Percentiles rank a stretch among this genome's conserved stretches.
These are phyloP conservation scores for Cystobasidium slooffiae DNA, from an alignment of 1,284 basidiomycete species.

Conservation along the genomic window DNA sequence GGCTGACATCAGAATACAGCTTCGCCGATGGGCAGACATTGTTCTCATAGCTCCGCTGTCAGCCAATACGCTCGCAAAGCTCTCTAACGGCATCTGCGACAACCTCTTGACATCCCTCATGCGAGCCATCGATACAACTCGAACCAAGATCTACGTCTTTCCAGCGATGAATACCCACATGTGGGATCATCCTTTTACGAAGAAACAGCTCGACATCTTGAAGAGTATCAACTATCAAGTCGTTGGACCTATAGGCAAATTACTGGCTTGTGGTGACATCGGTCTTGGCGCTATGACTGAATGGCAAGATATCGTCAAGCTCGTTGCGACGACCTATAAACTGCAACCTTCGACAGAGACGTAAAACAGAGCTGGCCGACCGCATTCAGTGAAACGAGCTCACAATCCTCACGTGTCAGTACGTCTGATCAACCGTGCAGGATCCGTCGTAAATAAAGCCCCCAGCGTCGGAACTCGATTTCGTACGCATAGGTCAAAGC, in stretches of 20 bases:
- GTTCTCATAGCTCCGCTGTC: constrained; percentile 93
- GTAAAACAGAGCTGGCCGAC: too few species aligned
- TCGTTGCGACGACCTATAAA: constrained; percentile 48
- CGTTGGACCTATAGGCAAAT: constrained; percentile 82
- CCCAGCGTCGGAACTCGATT: too few species aligned
- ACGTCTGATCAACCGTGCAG: too few species aligned
- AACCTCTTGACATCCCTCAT: constrained; percentile 88
- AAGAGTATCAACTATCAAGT: constrained; percentile 73
- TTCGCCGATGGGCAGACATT: constrained; percentile 93
- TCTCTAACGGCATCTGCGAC: constrained; percentile 85
- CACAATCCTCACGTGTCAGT: too few species aligned
- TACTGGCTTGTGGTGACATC: constrained; percentile 87
- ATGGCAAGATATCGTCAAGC: constrained; percentile 71
- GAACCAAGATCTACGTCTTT: constrained; percentile 82
- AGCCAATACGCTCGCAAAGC: constrained; percentile 92
- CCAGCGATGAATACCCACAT: constrained; percentile 99
- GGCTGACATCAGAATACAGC: constrained; percentile 54
- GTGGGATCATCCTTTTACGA: constrained; percentile 93
- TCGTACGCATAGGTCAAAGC: too few species aligned
- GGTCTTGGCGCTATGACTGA: constrained; percentile 92
- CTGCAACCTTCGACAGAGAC: constrained; percentile 19
- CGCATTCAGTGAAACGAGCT: too few species aligned
- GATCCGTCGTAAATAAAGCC: too few species aligned
- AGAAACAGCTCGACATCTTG: constrained; percentile 73
- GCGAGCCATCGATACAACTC: constrained; percentile 65